Conservation (phyloP, 805 yeast genomes). For the Zygotorulaspora chibaensis region DNA sequence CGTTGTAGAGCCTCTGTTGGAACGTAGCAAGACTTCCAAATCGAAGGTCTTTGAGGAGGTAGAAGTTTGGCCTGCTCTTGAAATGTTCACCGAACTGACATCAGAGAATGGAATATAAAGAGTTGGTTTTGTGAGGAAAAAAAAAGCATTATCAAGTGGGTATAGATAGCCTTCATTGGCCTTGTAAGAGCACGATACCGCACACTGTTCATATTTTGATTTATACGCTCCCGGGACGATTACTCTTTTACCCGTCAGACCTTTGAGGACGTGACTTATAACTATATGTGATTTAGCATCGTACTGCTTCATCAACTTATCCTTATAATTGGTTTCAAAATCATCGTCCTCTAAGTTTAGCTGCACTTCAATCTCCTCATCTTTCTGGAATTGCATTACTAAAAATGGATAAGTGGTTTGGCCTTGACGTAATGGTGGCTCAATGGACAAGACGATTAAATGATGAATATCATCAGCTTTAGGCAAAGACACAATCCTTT, state of each 20-base stretch:
- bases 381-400: slow-evolving; percentile 82
- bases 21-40: slow-evolving; percentile 68
- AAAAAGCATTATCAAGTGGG: slow-evolving; percentile 85
- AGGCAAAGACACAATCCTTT: slow-evolving; percentile 86
- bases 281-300: slow-evolving; percentile 85
- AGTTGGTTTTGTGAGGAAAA: slow-evolving; percentile 92
- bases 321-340: slow-evolving; percentile 69
- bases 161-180: slow-evolving; percentile 93
- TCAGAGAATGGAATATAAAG: slow-evolving; percentile 85
- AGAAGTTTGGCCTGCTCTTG: slow-evolving; percentile 80
- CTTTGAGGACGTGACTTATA: slow-evolving; percentile 81
- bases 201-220: slow-evolving; percentile 75
- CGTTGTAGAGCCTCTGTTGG: slow-evolving; percentile 64
- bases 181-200: slow-evolving; percentile 85
- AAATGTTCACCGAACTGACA: slow-evolving; percentile 68
- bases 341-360: slow-evolving; percentile 81
- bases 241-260: slow-evolving; percentile 81
- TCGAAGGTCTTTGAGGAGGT: slow-evolving; percentile 87
- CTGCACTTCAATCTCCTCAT: slow-evolving; percentile 88
- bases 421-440: slow-evolving; percentile 97
- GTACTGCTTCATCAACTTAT: slow-evolving; percentile 64
- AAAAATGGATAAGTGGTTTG: slow-evolving; percentile 94
- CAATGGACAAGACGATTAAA: slow-evolving; percentile 81
- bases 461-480: slow-evolving; percentile 92
- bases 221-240: slow-evolving; percentile 79